These are phyloP conservation scores for Peniophora sp. DNA, from an alignment of 1,284 basidiomycete genomes.

Conservation along the genomic window DNA sequence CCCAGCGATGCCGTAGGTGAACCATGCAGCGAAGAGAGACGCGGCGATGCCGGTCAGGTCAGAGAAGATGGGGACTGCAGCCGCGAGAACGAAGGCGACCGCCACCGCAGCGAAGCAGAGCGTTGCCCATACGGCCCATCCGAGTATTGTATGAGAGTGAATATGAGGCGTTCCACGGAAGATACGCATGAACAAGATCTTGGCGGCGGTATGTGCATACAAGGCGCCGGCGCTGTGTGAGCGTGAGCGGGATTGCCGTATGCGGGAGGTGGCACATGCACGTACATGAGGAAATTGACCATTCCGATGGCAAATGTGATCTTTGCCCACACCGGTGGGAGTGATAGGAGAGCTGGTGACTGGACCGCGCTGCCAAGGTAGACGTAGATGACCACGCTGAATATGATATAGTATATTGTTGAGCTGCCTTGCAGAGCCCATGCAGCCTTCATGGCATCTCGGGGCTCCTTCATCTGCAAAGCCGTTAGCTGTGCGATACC, in stretches of 20 bases:
- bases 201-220: conserved; percentile 47
- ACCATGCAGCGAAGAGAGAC: conserved; percentile 51
- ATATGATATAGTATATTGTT: conserved; percentile 40
- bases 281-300: conserved; percentile 43
- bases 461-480: conserved; percentile 31
- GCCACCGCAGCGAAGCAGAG: conserved; percentile 36
- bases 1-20: conserved; percentile 48
- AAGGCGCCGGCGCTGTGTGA: conserved; percentile 33
- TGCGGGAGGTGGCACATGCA: neutral
- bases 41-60: conserved; percentile 47
- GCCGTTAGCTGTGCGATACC: neutral
- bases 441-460: conserved; percentile 51
- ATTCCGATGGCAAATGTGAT: conserved; percentile 38
- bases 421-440: conserved; percentile 46
- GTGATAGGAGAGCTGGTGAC: conserved; percentile 45
- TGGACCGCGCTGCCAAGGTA: conserved; percentile 52
- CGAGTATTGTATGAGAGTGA: conserved; percentile 45
- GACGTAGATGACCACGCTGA: conserved; percentile 45
- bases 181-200: conserved; percentile 53
- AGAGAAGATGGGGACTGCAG: conserved; percentile 47
- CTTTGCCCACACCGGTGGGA: conserved; percentile 43
- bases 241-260: neutral
- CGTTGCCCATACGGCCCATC: conserved; percentile 50
- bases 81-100: conserved; percentile 46
- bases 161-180: conserved; percentile 53